Percentiles rank a stretch among this genome's conserved stretches.
phyloP scores from a whole-genome alignment of 2,329 filamentous ascomycete species.

The Cordyceps sp. region DNA sequence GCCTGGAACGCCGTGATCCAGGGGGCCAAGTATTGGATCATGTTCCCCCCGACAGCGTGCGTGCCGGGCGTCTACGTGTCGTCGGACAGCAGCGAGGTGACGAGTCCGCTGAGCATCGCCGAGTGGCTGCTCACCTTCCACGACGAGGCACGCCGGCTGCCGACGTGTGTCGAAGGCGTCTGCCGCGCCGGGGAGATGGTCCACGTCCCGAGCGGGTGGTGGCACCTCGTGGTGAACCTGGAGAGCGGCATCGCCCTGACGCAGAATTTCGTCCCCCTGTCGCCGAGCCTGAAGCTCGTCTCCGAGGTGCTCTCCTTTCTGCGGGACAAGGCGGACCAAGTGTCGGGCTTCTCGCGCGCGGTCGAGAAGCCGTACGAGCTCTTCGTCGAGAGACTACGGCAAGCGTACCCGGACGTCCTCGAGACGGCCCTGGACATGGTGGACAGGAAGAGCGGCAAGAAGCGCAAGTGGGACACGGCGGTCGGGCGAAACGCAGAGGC shows the following conservation, averaged over 20 bases:
- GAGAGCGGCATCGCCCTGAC: constrained; percentile 76
- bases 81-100: constrained; percentile 80
- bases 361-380: constrained; percentile 57
- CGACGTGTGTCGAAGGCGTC: constrained; percentile 72
- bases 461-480: constrained; percentile 75
- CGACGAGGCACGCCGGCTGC: constrained; percentile 55
- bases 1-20: constrained; percentile 91
- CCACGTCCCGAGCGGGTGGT: constrained; percentile 90
- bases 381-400: constrained; percentile 53
- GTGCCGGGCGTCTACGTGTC: constrained; percentile 87
- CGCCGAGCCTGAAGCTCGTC: constrained; percentile 37
- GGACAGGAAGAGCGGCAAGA: constrained; percentile 47
- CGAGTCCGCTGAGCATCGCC: constrained; percentile 84
- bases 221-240: constrained; percentile 87
- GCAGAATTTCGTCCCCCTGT: constrained; percentile 80
- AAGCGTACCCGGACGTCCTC: constrained; percentile 49
- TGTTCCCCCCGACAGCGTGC: constrained; percentile 69
- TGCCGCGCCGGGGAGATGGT: constrained; percentile 73
- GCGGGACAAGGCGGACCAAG: constrained; percentile 65
- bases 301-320: constrained; percentile 65
- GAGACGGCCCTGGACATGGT: constrained; percentile 47
- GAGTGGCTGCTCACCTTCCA: constrained; percentile 92
- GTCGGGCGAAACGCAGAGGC: constrained; percentile 27
- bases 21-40: constrained; percentile 95
- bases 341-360: constrained; percentile 66